These are phyloP conservation scores for Allium cepa DNA, from an alignment of 106 monocot species.

Conservation along the genomic window DNA sequence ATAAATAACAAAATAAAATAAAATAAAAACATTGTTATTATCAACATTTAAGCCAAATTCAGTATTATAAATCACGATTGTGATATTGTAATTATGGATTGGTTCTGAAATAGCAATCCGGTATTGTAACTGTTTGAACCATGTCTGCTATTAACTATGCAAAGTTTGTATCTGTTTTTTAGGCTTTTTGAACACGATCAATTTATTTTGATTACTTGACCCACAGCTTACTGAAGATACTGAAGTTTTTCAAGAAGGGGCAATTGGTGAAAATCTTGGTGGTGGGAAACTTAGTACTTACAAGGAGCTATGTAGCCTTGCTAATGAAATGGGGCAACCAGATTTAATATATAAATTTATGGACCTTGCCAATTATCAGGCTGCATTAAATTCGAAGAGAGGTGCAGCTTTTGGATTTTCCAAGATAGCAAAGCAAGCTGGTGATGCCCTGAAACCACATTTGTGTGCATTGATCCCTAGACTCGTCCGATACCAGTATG, in stretches of 20 bases:
- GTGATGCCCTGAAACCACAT: slow-evolving; percentile 88
- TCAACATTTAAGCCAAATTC: no score
- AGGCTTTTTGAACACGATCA: background rate
- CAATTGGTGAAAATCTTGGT: slow-evolving; percentile 63
- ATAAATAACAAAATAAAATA: no score
- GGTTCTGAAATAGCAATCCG: no score
- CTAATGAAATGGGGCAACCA: slow-evolving; percentile 99
- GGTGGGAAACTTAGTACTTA: slow-evolving; percentile 94
- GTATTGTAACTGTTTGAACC: slow-evolving; percentile 9
- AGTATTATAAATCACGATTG: no score
- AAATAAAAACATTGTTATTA: no score
- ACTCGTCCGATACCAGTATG: slow-evolving; percentile 91
- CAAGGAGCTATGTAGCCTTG: slow-evolving; percentile 91
- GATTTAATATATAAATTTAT: slow-evolving; percentile 97
- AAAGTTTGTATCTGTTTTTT: background rate
- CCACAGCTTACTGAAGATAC: slow-evolving; percentile 78
- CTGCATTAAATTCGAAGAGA: slow-evolving; percentile 90
- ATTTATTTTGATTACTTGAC: slow-evolving; percentile 10
- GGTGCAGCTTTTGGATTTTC: slow-evolving; percentile 99
- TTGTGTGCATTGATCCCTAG: slow-evolving; percentile 67
- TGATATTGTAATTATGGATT: no score
- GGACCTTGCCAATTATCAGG: slow-evolving; percentile 98
- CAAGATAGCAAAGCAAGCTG: slow-evolving; percentile 96
- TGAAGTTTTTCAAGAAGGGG: slow-evolving; percentile 97
- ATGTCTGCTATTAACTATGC: no score